A percentile compares a stretch with the other conserved stretches of the same genome.
Evolutionary conservation across 257 asterid genomes (phyloP).

Genomic region (Ballota nigra): DNA sequence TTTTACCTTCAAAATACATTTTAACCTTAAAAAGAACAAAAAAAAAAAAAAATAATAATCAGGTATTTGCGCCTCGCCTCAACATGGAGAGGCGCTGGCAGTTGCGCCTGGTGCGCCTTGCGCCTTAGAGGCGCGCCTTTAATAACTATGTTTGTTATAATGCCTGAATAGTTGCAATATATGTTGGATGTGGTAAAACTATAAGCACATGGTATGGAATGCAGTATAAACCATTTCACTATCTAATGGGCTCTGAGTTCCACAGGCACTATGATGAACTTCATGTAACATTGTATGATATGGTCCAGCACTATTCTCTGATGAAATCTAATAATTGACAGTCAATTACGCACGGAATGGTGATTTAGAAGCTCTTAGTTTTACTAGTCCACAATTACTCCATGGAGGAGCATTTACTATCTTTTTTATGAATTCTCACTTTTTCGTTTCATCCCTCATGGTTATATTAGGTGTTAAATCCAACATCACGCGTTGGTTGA

Average conservation of each 20-base stretch:
- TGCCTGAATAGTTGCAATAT: slow-evolving; percentile 7
- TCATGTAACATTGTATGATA: neutral
- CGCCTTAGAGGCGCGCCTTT: no score
- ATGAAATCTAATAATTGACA: neutral
- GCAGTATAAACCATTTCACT: neutral
- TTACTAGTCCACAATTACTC: neutral
- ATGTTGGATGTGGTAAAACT: neutral
- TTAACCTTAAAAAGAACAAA: no score
- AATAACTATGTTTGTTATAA: no score
- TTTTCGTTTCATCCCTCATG: slow-evolving; percentile 1
- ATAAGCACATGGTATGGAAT: no score
- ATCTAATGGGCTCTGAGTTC: neutral
- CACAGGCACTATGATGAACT: neutral
- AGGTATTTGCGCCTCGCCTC: no score
- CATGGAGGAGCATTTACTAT: neutral
- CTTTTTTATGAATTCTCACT: neutral
- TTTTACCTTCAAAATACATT: no score
- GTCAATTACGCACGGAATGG: neutral
- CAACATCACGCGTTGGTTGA: neutral
- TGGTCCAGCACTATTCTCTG: neutral
- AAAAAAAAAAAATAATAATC: no score
- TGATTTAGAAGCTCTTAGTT: neutral
- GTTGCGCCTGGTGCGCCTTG: no score
- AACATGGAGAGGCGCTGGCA: no score
- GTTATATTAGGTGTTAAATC: neutral